A percentile compares a stretch with the other conserved stretches of the same genome.
These are phyloP conservation scores for Tolypocladium tropicale DNA, from an alignment of 2,329 filamentous ascomycete species.

Conservation along the genomic window DNA sequence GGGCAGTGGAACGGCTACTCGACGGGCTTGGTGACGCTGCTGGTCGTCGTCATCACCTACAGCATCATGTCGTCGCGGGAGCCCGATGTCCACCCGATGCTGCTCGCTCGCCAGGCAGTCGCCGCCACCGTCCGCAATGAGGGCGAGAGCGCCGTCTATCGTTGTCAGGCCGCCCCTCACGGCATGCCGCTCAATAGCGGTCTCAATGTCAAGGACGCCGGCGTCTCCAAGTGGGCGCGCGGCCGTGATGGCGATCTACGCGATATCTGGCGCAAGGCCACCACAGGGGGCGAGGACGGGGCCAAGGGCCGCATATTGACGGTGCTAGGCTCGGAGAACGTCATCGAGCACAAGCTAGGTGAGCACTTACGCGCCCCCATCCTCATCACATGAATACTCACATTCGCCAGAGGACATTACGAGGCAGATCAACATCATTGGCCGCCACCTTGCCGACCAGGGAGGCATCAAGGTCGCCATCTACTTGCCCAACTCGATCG, in stretches of 20 bases:
- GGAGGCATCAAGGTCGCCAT: slow-evolving; percentile 71
- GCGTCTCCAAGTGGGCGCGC: slow-evolving; percentile 69
- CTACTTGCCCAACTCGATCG: slow-evolving; percentile 87
- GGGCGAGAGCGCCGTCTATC: slow-evolving; percentile 76
- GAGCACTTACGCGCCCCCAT: slow-evolving; percentile 4
- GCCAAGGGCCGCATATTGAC: slow-evolving; percentile 66
- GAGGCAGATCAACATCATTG: slow-evolving; percentile 79
- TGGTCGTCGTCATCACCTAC: slow-evolving; percentile 61
- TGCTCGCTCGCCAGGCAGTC: slow-evolving; percentile 76
- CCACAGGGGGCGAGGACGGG: slow-evolving; percentile 53
- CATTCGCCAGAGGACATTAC: slow-evolving; percentile 52
- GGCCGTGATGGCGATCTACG: slow-evolving; percentile 83
- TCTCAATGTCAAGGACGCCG: slow-evolving; percentile 71
- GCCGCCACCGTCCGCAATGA: slow-evolving; percentile 70
- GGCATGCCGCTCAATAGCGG: slow-evolving; percentile 71
- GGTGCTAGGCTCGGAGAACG: slow-evolving; percentile 64
- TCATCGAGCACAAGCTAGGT: slow-evolving; percentile 62
- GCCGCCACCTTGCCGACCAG: slow-evolving; percentile 62
- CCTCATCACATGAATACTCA: slow-evolving; percentile 4
- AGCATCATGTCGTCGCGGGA: slow-evolving; percentile 62
- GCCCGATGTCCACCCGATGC: slow-evolving; percentile 83
- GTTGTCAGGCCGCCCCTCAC: slow-evolving; percentile 75
- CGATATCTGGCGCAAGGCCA: slow-evolving; percentile 76
- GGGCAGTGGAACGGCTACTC: slow-evolving; percentile 77
- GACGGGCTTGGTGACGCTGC: slow-evolving; percentile 53